Conservation (phyloP, 495 filamentous ascomycete species). For the Hyphodiscus hymeniophilus region DNA sequence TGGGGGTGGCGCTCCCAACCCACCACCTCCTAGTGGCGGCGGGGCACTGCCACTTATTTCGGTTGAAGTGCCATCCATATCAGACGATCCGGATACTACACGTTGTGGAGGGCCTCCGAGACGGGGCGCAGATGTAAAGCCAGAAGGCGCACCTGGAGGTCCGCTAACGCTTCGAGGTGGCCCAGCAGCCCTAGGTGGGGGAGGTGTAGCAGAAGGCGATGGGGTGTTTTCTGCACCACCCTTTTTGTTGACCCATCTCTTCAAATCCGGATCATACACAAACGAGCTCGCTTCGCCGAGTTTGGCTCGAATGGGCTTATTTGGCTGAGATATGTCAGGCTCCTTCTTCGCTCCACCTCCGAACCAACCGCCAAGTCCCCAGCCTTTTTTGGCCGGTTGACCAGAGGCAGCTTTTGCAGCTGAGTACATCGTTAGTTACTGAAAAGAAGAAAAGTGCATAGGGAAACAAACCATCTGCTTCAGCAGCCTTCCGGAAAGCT, state of each 20-base stretch:
- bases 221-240: constrained; percentile 45
- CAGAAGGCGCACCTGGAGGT: constrained; percentile 8
- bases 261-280: constrained; percentile 86
- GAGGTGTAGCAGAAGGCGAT: constrained; percentile 41
- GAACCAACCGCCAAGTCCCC: constrained; percentile 81
- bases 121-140: constrained; percentile 28
- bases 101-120: constrained; percentile 8
- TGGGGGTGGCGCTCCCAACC: constrained; percentile 24
- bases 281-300: constrained; percentile 91
- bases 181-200: constrained; percentile 29
- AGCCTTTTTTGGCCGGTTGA: constrained; percentile 57
- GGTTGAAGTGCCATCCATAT: neutral
- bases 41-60: constrained; percentile 11
- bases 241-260: constrained; percentile 99
- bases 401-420: constrained; percentile 31
- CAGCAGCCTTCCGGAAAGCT: constrained; percentile 71
- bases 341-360: constrained; percentile 35
- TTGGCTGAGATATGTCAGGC: constrained; percentile 28
- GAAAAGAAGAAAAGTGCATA: neutral
- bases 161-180: constrained; percentile 20
- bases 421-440: constrained; percentile 19
- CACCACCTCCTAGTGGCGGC: constrained; percentile 5
- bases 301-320: constrained; percentile 82
- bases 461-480: constrained; percentile 63
- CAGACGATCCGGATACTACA: neutral